Percentiles rank a stretch among this genome's conserved stretches.
Evolutionary conservation across 176 grass and related monocot genomes (phyloP).

Genomic region (Cenchrus americanus): DNA sequence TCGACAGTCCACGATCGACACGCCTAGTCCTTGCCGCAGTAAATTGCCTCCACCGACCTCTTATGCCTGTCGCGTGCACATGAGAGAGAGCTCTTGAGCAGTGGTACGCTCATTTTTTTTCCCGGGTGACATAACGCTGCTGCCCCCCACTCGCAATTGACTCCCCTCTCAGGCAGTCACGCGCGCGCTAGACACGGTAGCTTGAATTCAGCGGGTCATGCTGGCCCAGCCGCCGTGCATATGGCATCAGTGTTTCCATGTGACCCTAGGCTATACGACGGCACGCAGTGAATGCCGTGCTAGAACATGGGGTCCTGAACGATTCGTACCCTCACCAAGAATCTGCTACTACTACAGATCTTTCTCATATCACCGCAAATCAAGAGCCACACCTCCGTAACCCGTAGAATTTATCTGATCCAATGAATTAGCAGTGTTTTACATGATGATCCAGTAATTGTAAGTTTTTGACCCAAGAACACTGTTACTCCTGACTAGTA

Average conservation of each 20-base stretch:
- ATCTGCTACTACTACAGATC: neutral
- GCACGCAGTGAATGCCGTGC: conserved; percentile 1
- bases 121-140: conserved; percentile 26
- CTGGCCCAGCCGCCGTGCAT: conserved; percentile 15
- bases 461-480: no score
- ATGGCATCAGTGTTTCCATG: conserved; percentile 53
- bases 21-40: conserved; percentile 17
- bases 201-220: conserved; percentile 22
- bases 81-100: neutral
- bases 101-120: neutral
- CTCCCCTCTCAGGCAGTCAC: neutral
- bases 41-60: conserved; percentile 40
- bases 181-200: conserved; percentile 34
- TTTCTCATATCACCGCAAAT: neutral
- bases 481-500: no score
- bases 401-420: neutral
- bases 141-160: conserved; percentile 19
- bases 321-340: neutral
- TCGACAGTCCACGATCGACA: neutral
- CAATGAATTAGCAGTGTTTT: neutral
- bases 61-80: conserved; percentile 13
- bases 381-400: conserved; percentile 21
- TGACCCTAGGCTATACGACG: conserved; percentile 21
- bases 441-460: neutral
- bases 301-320: neutral